A percentile compares a stretch with the other conserved stretches of the same genome.
Evolutionary conservation across 441 rosid species (phyloP).

Genomic region (Capsella rubella): DNA sequence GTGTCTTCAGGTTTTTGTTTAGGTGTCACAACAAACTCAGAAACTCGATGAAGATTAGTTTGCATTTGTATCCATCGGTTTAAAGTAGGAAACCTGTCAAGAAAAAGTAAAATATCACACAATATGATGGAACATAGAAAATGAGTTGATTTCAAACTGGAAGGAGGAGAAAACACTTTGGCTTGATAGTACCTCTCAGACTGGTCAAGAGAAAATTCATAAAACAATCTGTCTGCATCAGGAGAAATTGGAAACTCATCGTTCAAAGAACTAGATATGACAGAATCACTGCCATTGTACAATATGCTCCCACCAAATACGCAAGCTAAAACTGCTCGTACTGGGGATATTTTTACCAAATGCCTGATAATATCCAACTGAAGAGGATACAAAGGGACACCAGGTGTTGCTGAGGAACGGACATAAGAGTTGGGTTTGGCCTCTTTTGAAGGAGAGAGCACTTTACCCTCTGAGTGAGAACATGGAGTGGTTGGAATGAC

Average conservation of each 20-base stretch:
- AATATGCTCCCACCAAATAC: constrained; percentile 97
- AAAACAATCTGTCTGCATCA: constrained; percentile 83
- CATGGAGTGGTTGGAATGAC: constrained; percentile 63
- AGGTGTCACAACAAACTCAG: constrained; percentile 88
- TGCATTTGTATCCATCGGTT: constrained; percentile 99
- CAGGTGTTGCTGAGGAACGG: constrained; percentile 76
- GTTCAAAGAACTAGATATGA: constrained; percentile 73
- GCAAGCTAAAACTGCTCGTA: constrained; percentile 95
- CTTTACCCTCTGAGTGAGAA: constrained; percentile 70
- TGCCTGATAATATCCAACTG: constrained; percentile 92
- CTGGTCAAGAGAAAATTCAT: constrained; percentile 98
- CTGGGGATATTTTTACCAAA: constrained; percentile 95
- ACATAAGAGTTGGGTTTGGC: constrained; percentile 78
- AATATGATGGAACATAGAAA: constrained; percentile 39
- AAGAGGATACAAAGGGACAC: constrained; percentile 90
- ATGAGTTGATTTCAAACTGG: constrained; percentile 22
- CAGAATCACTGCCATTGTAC: constrained; percentile 73
- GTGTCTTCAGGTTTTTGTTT: constrained; percentile 58
- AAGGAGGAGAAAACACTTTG: constrained; percentile 24
- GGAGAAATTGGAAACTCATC: constrained; percentile 72
- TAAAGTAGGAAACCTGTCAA: constrained; percentile 87
- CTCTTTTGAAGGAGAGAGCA: constrained; percentile 75
- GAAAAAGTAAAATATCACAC: constrained; percentile 22
- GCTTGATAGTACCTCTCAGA: constrained; percentile 84
- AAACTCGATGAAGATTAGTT: constrained; percentile 95